A percentile compares a stretch with the other conserved stretches of the same genome.
Conservation (phyloP, 352 stramenopile genomes). For the Phytophthora cryptogea region DNA sequence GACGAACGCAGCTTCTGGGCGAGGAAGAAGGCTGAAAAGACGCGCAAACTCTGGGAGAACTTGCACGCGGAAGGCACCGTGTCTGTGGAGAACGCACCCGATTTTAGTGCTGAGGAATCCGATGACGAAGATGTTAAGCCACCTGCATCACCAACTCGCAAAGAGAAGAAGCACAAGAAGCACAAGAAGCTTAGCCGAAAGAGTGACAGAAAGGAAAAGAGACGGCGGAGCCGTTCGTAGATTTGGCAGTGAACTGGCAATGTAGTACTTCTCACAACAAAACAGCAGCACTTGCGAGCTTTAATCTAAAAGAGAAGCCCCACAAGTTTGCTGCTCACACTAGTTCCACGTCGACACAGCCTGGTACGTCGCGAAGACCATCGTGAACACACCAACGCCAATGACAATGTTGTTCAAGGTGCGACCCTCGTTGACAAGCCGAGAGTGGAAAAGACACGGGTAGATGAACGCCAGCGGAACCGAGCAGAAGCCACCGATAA, state of each 20-base stretch:
- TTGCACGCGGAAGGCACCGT: constrained; percentile 43
- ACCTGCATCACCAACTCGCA: neutral
- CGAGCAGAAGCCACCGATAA: constrained; percentile 75
- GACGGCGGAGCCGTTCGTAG: constrained; percentile 23
- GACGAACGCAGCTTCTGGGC: constrained; percentile 63
- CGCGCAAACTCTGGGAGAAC: constrained; percentile 54
- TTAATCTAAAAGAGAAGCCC: constrained; percentile 27
- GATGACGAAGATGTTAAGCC: constrained; percentile 50
- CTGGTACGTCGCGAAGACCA: constrained; percentile 67
- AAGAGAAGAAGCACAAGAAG: constrained; percentile 36
- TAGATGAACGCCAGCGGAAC: constrained; percentile 78
- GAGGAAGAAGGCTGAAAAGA: constrained; percentile 60
- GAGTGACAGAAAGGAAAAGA: constrained; percentile 24
- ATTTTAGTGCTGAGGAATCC: constrained; percentile 48
- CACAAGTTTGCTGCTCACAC: constrained; percentile 15
- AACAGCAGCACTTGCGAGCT: constrained; percentile 28
- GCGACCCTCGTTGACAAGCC: constrained; percentile 50
- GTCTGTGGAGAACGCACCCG: constrained; percentile 54
- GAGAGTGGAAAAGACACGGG: constrained; percentile 67
- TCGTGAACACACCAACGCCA: constrained; percentile 54
- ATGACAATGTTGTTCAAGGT: constrained; percentile 54
- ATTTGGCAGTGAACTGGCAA: constrained; percentile 7
- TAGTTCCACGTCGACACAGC: constrained; percentile 55
- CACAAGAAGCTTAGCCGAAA: constrained; percentile 36
- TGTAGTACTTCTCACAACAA: constrained; percentile 24